Evolutionary conservation across 306 rosid genomes (phyloP), one percentile per base, ranked within the genome.

Genomic region (Quercus berberidifolia): DNA sequence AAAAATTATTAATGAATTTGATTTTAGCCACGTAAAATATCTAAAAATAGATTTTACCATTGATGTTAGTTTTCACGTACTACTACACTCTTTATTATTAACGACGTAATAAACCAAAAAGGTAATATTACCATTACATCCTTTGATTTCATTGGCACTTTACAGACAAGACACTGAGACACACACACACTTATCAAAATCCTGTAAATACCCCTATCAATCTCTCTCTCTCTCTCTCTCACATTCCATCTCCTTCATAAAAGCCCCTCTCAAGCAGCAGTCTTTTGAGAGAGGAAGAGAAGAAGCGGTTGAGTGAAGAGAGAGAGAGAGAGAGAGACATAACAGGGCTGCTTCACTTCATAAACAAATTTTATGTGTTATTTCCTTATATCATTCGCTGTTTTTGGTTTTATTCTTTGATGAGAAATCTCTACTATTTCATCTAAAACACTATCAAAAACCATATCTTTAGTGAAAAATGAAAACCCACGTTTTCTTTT

Each of bases 221-320:
- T 55, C 76, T 41, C 78, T 31, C 76, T 71, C 79, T 77, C 83
- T 51, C 81, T 55, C 28, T 77, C 84, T 84, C 87, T 86, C 79
- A 85, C 97, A 93, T 88, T 81, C 78, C 85, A 74, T 81, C 82
- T 84, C 90, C 99, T 90, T 91, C 98, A 78, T 92, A 91, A 38
- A 38, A 86, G 77, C 63, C 85, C 83, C 83, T 77, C 92, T 70
- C 73, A 54, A 75, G 85, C 85, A 31, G 51, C 89, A 78, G 82
- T 83, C 90, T 78, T 84, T 80, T 87, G 91, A 86, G 72, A 73
- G 52, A 80, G 56, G 73, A 56, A 55, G 75, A 59, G 52, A 54
- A n/a, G 76, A 75, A 20, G 23, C 60, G 52, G 43, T 15, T 10
- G 49, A 60, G 72, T 38, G 46, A 38, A 33, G 74, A 33, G 76